Evolutionary conservation across 768 basidiomycete species (phyloP).

Genomic region (Tephrocybe sp.): DNA sequence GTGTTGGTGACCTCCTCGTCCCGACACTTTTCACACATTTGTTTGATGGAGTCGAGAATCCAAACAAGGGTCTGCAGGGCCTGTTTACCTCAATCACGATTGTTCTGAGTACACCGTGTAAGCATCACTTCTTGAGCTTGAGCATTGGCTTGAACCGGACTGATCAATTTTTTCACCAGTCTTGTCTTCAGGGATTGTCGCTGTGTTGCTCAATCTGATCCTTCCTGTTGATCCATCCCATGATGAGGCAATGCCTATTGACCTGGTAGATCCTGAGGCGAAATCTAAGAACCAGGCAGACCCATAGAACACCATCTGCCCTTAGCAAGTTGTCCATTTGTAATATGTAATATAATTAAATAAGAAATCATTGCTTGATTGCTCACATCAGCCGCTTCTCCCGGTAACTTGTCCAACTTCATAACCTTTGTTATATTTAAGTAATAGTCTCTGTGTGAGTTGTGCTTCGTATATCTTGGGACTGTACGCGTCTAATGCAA

Average conservation of each 20-base stretch:
- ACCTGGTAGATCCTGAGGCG: neutral
- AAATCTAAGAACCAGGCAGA: neutral
- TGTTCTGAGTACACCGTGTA: slow-evolving; percentile 79
- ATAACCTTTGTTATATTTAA: no score
- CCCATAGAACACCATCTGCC: no score
- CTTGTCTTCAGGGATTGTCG: slow-evolving; percentile 57
- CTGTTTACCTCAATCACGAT: slow-evolving; percentile 80
- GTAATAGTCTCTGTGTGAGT: no score
- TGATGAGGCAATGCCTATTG: slow-evolving; percentile 4
- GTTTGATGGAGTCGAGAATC: slow-evolving; percentile 59
- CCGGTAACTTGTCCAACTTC: no score
- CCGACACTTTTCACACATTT: slow-evolving; percentile 65
- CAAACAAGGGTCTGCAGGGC: slow-evolving; percentile 59
- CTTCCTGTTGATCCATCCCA: slow-evolving; percentile 35
- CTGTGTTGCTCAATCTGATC: slow-evolving; percentile 56
- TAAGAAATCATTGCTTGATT: no score
- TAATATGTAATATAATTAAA: neutral
- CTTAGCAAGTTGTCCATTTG: no score
- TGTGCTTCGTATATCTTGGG: no score
- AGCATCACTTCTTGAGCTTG: slow-evolving; percentile 34
- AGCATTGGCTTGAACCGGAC: no score
- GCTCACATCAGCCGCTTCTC: no score
- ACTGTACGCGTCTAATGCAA: no score
- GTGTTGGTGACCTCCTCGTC: slow-evolving; percentile 70
- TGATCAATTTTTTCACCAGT: no score